Base-by-base conservation (phyloP, 2,329 filamentous ascomycete genomes). In the Venturiaceae sp. region DNA sequence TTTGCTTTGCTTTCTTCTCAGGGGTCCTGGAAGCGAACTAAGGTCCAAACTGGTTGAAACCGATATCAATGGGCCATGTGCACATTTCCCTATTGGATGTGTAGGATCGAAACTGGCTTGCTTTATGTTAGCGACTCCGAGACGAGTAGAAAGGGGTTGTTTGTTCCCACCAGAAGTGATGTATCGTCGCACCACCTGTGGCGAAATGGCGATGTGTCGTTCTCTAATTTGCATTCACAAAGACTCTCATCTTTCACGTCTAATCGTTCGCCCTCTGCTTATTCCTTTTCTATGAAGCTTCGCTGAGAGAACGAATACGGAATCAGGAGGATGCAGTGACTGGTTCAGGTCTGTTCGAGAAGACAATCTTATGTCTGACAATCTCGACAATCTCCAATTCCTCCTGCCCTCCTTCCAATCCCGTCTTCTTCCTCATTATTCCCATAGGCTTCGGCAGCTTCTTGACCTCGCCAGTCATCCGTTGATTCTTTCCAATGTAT, bases 381-480 rank as follows among this genome's bases (percentile, higher is more conserved):
- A 97, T 83, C 72, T 96, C 92, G 55, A 91, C 84, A 63, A 97
- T 82, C 74, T 96, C 91, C 56, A 96, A 69, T 58, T 86, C 82
- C 57, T 77, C 75, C 14, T 61, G 62, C 23, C 61, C 30, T 53
- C 58, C 16, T 1, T 55, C 47, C 11, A 63, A 57, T 56, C 61
- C 60, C 54, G 69, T 64, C 50, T 78, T 79, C 66, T 81, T 83
- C 62, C 84, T 80, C 26, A 97, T 78, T n/a, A 97, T 77, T 3
- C 87, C 94, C 64, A 96, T 69, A 2, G 92, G 85, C 67, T 83
- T 88, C 5, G 82, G 81, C 54, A 97, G 74, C 73, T 91, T 95
- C 78, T 91, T 95, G 53, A 95, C 85, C 71, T 97, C 91, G 3
- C 94, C 94, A 1, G 85, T 88, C 68, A 97, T 81, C 61, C 92